Base-by-base conservation (phyloP, 768 basidiomycete genomes). In the Boletus pseudopeckii region DNA sequence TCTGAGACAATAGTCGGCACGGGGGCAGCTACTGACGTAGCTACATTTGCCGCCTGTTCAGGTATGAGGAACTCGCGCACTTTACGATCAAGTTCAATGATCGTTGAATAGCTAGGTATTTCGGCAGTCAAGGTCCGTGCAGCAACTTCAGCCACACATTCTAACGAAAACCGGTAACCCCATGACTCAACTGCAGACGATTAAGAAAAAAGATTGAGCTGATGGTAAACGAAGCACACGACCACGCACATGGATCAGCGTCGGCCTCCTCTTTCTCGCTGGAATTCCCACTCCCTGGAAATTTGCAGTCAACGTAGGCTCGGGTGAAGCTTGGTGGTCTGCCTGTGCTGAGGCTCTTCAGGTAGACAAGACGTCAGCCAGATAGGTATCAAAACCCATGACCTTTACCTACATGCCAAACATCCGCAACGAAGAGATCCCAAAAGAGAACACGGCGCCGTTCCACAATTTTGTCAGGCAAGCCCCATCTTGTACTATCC, bases 401-500 rank as follows among this genome's bases (percentile, higher is more conserved):
- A 47, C n/a, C 17, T 45, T 33, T 40, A 46, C 77, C 34, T 57
- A 86, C 86, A 71, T 80, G 75, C 84, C 84, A 90, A 4, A 79
- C 74, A 59, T 90, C 88, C 0, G 83, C 82, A 18, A 85, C 75
- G 58, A 88, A 90, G 10, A 89, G 73, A 63, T 90, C 86, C 88
- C 88, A 91, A 70, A 91, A 90, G 10, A 88, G 71, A 32, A 83
- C 72, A 4, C 87, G 79, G 9, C 88, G 77, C 28, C 86, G 72
- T 56, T 86, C 78, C 0, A 89, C 82, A 59, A 83, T 78, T 63
- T 81, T 81, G 2, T 78, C 71, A 6, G 80, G 74, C n/a, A 90
- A 69, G 2, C 75, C 79, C 86, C 86, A 88, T 50, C 81, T 71
- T 14, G 75, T 76, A 54, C 83, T 83, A 57, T 88, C 86, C 44